Evolutionary conservation across 495 filamentous ascomycete genomes (phyloP), one percentile per base, ranked within the genome.

Genomic region (Podospora pseudoanserina): DNA sequence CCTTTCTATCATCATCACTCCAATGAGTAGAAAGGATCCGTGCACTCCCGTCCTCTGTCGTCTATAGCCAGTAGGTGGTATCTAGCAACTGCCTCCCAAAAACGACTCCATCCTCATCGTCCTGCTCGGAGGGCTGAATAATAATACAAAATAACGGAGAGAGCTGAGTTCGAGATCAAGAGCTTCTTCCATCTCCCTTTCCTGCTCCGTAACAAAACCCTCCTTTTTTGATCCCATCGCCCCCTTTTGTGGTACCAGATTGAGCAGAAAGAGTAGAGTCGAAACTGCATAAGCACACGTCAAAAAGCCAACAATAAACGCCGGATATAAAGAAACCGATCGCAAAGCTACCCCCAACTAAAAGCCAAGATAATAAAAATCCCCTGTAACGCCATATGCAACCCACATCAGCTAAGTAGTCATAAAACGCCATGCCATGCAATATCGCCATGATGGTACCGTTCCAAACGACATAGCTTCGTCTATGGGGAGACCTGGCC

Each of bases 371-470:
- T 49, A 65, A 72, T 62, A 30, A 58, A 59, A 54, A 60, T 55
- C 32, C 39, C 39, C 39, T 49, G 15, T 13, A 73, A 73, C 69
- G 64, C 71, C 71, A 71, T 66, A 60, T n/a, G 66, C 69, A 64
- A 70, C 71, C 71, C 71, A 73, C 68, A 73, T 73, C 71, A 73
- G 71, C 71, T 71, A 66, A 72, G 60, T 44, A 67, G 59, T 65
- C 67, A 68, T 71, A 60, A 71, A 73, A 62, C 65, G 57, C 57
- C 56, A 67, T 65, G 70, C 70, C 66, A 64, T 65, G 64, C 32
- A 49, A 49, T 49, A 49, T 49, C 39, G 39, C 39, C 39, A 49
- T 49, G 39, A 49, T 49, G 39, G 39, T 49, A 49, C 39, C 39
- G 39, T 49, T 49, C 39, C 39, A 66, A 63, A 53, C 63, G 58